Evolutionary conservation across 768 basidiomycete genomes (phyloP).

Genomic region (Leccinum disarticulatum): DNA sequence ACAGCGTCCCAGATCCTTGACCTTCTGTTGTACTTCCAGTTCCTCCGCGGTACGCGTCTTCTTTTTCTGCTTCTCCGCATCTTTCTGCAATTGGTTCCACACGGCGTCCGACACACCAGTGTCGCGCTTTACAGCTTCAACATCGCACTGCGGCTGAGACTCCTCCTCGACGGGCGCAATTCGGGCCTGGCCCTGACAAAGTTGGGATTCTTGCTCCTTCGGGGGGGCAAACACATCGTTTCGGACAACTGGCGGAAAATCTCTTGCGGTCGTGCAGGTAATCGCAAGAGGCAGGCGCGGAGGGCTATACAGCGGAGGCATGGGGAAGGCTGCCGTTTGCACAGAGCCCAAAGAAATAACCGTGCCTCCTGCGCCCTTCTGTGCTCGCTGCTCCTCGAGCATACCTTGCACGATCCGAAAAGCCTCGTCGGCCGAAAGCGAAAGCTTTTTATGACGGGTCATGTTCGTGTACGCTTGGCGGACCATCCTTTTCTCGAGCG

Average conservation of each 20-base stretch:
- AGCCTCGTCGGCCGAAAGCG: neutral
- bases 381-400: neutral
- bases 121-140: neutral
- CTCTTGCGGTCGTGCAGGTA: neutral
- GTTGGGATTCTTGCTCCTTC: neutral
- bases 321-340: neutral
- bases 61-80: neutral
- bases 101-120: neutral
- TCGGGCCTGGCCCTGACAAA: neutral
- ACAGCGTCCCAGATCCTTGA: neutral
- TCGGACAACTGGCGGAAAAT: neutral
- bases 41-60: neutral
- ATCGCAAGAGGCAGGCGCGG: neutral
- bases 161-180: neutral
- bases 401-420: neutral
- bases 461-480: neutral
- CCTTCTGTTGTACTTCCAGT: neutral
- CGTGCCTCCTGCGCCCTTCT: neutral
- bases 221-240: neutral
- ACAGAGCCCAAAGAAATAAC: neutral
- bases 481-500: neutral
- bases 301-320: neutral
- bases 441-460: neutral
- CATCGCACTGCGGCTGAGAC: neutral
- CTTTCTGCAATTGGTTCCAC: neutral